phyloP scores from a whole-genome alignment of 352 stramenopile genomes.

The Phytopythium delawarense region DNA sequence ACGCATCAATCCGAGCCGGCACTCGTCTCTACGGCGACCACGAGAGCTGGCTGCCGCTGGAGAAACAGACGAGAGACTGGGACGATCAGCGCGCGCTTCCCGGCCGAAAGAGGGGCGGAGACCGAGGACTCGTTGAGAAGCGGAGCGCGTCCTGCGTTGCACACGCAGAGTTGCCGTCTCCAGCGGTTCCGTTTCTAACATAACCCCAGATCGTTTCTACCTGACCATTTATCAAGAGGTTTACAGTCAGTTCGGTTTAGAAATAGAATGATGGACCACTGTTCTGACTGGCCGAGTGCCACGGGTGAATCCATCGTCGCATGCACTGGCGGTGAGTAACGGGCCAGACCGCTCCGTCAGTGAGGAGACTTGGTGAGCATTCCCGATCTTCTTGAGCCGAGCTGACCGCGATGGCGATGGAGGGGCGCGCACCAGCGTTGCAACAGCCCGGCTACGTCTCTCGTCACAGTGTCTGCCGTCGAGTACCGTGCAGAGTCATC shows the following conservation, averaged over 20 bases:
- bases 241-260: background rate
- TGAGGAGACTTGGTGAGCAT: background rate
- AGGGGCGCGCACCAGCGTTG: no score
- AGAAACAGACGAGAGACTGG: background rate
- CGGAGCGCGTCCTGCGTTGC: background rate
- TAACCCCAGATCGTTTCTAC: background rate
- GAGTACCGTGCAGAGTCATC: no score
- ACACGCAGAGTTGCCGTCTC: background rate
- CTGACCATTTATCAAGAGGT: background rate
- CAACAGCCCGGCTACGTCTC: no score
- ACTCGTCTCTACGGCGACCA: constrained; percentile 8
- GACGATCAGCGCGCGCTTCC: no score
- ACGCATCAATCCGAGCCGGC: background rate
- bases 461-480: no score
- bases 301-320: constrained; percentile 4
- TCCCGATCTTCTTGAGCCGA: background rate
- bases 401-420: no score
- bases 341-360: background rate
- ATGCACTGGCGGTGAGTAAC: constrained; percentile 4
- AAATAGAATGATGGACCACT: background rate
- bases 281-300: background rate
- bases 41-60: background rate
- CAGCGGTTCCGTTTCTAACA: background rate
- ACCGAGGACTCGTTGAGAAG: no score
- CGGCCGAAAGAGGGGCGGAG: background rate